Conservation (phyloP, 495 filamentous ascomycete genomes). For the Annulohypoxylon nitens region DNA sequence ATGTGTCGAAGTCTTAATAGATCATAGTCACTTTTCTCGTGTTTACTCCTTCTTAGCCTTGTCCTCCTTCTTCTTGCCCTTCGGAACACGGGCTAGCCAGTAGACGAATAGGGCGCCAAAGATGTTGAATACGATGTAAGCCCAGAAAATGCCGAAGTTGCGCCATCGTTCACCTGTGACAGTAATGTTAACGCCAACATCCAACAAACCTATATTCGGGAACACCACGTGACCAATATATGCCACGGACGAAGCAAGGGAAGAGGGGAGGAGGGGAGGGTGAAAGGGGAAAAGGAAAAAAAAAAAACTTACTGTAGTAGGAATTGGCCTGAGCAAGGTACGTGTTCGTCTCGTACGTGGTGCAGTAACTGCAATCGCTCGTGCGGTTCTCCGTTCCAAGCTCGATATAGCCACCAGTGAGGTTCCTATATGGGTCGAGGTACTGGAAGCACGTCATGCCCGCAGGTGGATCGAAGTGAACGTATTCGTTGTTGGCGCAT, state of each 20-base stretch:
- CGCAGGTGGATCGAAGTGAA: slow-evolving; percentile 66
- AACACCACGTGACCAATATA: neutral
- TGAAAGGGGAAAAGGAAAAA: too few species aligned
- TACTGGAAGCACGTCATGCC: slow-evolving; percentile 71
- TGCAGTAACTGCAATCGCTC: slow-evolving; percentile 71
- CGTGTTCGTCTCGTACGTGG: slow-evolving; percentile 69
- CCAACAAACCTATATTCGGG: neutral
- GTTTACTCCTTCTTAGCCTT: slow-evolving; percentile 48
- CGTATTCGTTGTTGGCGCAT: slow-evolving; percentile 73
- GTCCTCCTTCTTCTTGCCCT: slow-evolving; percentile 66
- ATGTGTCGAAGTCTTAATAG: neutral
- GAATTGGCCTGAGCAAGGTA: slow-evolving; percentile 68
- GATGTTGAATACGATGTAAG: slow-evolving; percentile 83
- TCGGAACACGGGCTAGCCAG: slow-evolving; percentile 83
- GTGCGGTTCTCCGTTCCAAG: slow-evolving; percentile 61
- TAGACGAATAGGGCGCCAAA: slow-evolving; percentile 78
- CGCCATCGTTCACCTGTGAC: slow-evolving; percentile 68
- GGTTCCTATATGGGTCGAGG: slow-evolving; percentile 54
- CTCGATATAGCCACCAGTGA: slow-evolving; percentile 65
- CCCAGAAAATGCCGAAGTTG: slow-evolving; percentile 77
- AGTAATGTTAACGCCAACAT: slow-evolving; percentile 28
- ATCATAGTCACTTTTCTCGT: neutral
- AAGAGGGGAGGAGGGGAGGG: neutral
- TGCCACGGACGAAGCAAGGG: neutral
- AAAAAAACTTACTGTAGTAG: slow-evolving; percentile 56